A percentile compares a stretch with the other conserved stretches of the same genome.
Evolutionary conservation across 768 basidiomycete species (phyloP).

Genomic region (Daedaleopsis sinensis): DNA sequence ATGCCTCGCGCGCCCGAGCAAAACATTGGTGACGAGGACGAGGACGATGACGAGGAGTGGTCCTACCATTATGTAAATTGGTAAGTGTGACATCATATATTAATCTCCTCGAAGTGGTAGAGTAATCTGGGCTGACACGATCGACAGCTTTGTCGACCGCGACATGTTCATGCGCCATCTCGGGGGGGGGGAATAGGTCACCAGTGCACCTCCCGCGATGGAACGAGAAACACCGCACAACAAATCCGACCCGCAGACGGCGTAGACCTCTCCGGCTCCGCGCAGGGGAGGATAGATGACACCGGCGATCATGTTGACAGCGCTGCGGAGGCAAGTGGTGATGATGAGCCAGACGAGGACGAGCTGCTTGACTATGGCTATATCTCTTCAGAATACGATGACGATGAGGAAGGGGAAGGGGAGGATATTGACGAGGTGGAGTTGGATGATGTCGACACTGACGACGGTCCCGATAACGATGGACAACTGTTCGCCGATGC

Average conservation of each 20-base stretch:
- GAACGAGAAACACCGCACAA: too few species aligned
- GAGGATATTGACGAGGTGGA: too few species aligned
- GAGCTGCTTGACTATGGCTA: neutral
- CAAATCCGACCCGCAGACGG: too few species aligned
- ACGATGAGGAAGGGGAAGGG: too few species aligned
- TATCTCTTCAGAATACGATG: neutral
- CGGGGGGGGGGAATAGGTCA: conserved; percentile 31
- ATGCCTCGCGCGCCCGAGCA: neutral
- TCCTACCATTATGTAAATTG: conserved; percentile 29
- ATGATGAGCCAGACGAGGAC: neutral
- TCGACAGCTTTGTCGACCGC: conserved; percentile 29
- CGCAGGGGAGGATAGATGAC: too few species aligned
- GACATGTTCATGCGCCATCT: conserved; percentile 31
- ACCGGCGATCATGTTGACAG: too few species aligned
- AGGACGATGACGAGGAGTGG: conserved; percentile 25
- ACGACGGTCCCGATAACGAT: neutral
- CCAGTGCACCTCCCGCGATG: neutral
- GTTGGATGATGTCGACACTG: neutral
- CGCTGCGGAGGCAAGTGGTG: too few species aligned
- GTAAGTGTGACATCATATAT: too few species aligned
- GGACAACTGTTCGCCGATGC: neutral
- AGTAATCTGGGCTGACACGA: neutral
- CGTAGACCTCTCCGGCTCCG: neutral
- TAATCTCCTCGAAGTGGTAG: neutral
- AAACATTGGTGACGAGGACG: too few species aligned